Evolutionary conservation across 208 protist species (phyloP).

Genomic region (Tritrichomonas foetus): DNA sequence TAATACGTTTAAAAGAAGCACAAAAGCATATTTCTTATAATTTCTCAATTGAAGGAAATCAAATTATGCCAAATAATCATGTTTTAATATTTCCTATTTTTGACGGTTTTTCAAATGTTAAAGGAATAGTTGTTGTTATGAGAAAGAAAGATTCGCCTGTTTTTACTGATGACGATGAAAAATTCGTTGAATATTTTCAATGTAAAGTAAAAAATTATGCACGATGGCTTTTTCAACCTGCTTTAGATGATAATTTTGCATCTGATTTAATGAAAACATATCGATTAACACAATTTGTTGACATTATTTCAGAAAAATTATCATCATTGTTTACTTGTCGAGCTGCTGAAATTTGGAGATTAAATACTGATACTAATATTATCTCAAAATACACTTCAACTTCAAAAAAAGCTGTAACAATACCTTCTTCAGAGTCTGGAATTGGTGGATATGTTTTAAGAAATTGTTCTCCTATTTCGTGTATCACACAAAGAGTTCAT

Average conservation of each 20-base stretch:
- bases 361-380: background rate
- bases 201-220: background rate
- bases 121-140: background rate
- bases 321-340: background rate
- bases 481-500: background rate
- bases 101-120: background rate
- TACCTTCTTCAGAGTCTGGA: background rate
- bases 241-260: background rate
- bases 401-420: background rate
- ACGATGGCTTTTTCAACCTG: background rate
- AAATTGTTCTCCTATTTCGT: background rate
- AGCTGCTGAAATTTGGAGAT: background rate
- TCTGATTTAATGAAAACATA: background rate
- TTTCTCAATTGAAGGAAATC: background rate
- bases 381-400: background rate
- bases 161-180: background rate
- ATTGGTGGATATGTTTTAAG: background rate
- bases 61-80: background rate
- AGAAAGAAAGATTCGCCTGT: background rate
- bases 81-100: background rate
- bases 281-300: background rate
- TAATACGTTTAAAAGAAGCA: background rate
- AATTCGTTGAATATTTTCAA: constrained; percentile 29
- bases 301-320: background rate
- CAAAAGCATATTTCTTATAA: background rate